A percentile compares a stretch with the other conserved stretches of the same genome.
These are phyloP conservation scores for Citropsis articulata DNA, from an alignment of 345 rosid genomes.

Conservation along the genomic window DNA sequence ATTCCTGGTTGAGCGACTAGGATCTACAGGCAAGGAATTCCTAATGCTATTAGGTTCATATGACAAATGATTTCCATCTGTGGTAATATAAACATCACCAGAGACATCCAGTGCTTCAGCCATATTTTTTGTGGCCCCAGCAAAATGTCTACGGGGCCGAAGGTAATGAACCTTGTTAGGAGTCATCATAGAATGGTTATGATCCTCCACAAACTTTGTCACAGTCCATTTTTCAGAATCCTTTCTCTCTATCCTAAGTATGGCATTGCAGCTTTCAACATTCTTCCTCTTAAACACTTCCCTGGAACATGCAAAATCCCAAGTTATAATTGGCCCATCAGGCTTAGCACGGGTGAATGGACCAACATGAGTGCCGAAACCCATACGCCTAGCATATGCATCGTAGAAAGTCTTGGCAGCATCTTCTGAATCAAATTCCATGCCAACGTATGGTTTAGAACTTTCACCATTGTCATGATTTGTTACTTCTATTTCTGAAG, in stretches of 20 bases:
- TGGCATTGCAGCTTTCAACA: slow-evolving; percentile 57
- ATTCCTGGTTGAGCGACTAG: slow-evolving; percentile 33
- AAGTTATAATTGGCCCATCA: slow-evolving; percentile 58
- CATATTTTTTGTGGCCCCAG: slow-evolving; percentile 39
- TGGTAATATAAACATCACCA: slow-evolving; percentile 32
- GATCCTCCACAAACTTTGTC: slow-evolving; percentile 58
- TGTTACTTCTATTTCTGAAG: slow-evolving; percentile 19
- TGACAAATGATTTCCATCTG: slow-evolving; percentile 36
- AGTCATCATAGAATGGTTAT: slow-evolving; percentile 47
- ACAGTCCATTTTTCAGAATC: slow-evolving; percentile 46
- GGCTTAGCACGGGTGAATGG: slow-evolving; percentile 51
- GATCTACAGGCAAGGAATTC: slow-evolving; percentile 30
- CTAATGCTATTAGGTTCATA: slow-evolving; percentile 32
- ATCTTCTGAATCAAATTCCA: slow-evolving; percentile 61
- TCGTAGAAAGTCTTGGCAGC: slow-evolving; percentile 49
- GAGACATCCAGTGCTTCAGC: slow-evolving; percentile 32
- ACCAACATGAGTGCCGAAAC: slow-evolving; percentile 52
- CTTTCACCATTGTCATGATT: slow-evolving; percentile 29
- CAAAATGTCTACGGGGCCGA: slow-evolving; percentile 58
- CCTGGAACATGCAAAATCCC: slow-evolving; percentile 54
- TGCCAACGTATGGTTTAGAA: slow-evolving; percentile 40
- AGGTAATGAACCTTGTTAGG: slow-evolving; percentile 48
- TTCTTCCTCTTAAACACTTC: slow-evolving; percentile 54
- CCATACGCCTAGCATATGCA: slow-evolving; percentile 44
- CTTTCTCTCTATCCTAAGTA: slow-evolving; percentile 59